Evolutionary conservation across 768 basidiomycete species (phyloP), one percentile per base, ranked within the genome.

Genomic region (Trametopsis cervina): DNA sequence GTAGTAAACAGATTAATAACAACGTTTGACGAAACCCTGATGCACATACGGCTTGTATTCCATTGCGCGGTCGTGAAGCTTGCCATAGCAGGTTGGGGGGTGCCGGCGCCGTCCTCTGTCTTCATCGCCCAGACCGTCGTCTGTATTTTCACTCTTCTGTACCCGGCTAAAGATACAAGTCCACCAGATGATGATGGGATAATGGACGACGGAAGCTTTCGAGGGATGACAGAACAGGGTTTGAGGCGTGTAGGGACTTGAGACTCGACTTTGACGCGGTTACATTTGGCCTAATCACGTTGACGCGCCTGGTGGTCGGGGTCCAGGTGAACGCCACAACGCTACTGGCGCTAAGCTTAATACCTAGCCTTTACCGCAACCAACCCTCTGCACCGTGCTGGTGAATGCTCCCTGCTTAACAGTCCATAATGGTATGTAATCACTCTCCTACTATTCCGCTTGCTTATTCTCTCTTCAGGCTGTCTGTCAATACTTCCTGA

Each of bases 401-500:
- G n/a, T n/a, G n/a, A n/a, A n/a, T n/a, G n/a, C n/a, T n/a, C n/a
- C n/a, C n/a, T n/a, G n/a, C n/a, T n/a, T n/a, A 15, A 7, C 29
- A 33, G 7, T 33, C 9, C 29, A 33, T 7, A 15, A 33, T 33
- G 29, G 29, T 33, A 33, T 33, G 29, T 33, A 15, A 7, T 15
- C 29, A 7, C 7, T 7, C 29, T 33, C 29, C 7, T 15, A 33
- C 29, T 33, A 33, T 7, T 15, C 10, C 24, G 26, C 12, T 15
- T 42, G 11, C 17, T 42, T 33, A 18, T 3, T 13, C 22, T 5
- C 9, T 3, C 1, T 12, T 4, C 33, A 85, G 84, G 61, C 60
- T 5, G 73, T 83, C 0, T 88, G 85, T 57, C 67, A 72, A 40
- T 88, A 69, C 63, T 86, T 73, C 58, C 59, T 82, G 37, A 74